Evolutionary conservation across 768 basidiomycete species (phyloP), one percentile per base, ranked within the genome.

Genomic region (Lentinus brumalis): DNA sequence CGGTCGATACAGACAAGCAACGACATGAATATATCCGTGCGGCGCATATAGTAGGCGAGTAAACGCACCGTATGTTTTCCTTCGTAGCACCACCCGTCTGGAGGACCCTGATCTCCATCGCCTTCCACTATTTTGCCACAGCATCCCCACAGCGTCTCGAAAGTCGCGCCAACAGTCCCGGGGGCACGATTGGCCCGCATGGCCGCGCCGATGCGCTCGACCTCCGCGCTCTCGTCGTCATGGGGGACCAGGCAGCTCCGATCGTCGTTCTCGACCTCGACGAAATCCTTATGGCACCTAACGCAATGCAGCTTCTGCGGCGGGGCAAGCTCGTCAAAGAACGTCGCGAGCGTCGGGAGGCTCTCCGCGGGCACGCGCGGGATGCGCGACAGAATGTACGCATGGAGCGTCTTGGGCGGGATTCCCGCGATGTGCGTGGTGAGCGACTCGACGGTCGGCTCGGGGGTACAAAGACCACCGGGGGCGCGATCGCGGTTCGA

Each of bases 1-100:
- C 21, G 7, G 32, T 50, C 9, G 26, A 2, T 3, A 5, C 6
- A 31, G 18, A 26, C 21, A 50, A 39, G n/a, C 4, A 21, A 15
- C 40, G 11, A 10, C 12, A 44, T 1, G 18, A 39, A 60, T 35
- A 14, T 2, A 1, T 35, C 35, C 35, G 7, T 11, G 7, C 1
- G 11, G 35, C 35, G 35, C 35, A 35, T 35, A 35, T 3, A 35
- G 11, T 35, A 35, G 11, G 3, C 11, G 35, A 35, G 35, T 10
- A 15, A 45, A 81, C 85, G 61, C 53, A 87, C 86, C 8, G 91
- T 92, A 71, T 93, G 91, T 71, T 81, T 83, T 4, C 91, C 91
- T 71, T 92, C 90, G 67, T 91, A 92, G 67, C 91, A 93, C 89
- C 89, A 93, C 1, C 91, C 91, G 69, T 91, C 89, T 1, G 91